Base-by-base conservation (phyloP, 2,329 filamentous ascomycete genomes). In the Sporothrix protearum region DNA sequence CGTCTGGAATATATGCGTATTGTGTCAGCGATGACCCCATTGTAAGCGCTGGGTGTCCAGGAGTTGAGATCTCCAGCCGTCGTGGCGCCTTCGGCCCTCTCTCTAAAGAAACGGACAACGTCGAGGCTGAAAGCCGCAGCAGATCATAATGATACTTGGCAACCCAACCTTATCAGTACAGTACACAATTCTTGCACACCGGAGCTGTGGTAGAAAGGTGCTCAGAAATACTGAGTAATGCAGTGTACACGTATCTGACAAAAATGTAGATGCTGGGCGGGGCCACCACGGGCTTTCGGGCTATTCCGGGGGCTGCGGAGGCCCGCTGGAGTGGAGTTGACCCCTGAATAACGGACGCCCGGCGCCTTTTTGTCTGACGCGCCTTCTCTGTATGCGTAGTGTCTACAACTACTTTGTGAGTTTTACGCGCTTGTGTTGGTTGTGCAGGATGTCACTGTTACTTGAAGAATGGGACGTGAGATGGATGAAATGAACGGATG, bases 231-330 rank as follows among this genome's bases (percentile, higher is more conserved):
- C n/a, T 25, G 4, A 22, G 49, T 25, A 53, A 8, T 53, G 2
- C n/a, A 10, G n/a, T 7, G 22, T 53, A 10, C 12, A 12, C 9
- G 9, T 19, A 57, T 59, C 30, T n/a, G 5, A 49, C 47, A 45
- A 45, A 68, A 45, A 33, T n/a, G n/a, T n/a, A n/a, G n/a, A 19
- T 33, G 55, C 25, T n/a, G 55, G n/a, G 22, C 69, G 22, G 57
- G 57, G 3, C 63, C 25, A 28, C 51, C 63, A 68, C 70, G 70
- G 64, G 51, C 36, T 68, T 47, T 69, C 70, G 70, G 70, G 47
- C 70, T 69, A 42, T 69, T 71, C 55, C 70, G 66, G 70, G 64
- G 53, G 55, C 59, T 71, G 45, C 45, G 66, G 69, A 64, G 22
- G 22, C 45, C 70, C 33, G 70, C 14, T 55, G 39, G 16, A 45